phyloP scores from a whole-genome alignment of 495 filamentous ascomycete species.

The Penicillium ucsense region DNA sequence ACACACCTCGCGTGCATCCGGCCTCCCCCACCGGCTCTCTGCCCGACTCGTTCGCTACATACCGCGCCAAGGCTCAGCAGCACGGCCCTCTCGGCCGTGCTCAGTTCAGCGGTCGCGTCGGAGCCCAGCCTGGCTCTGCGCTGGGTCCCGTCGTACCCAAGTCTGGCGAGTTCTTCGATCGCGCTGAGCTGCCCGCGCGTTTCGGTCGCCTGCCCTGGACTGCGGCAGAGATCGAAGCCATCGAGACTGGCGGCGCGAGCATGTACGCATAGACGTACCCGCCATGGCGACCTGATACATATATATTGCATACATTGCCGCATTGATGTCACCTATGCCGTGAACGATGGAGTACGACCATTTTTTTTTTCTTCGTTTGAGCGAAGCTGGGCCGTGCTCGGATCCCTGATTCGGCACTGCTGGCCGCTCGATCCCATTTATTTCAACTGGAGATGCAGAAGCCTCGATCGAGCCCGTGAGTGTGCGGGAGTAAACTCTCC shows the following conservation, averaged over 20 bases:
- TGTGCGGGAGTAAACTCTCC: too few species aligned
- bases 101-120: conserved; percentile 46
- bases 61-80: conserved; percentile 86
- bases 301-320: background rate
- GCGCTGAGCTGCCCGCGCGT: conserved; percentile 71
- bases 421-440: background rate
- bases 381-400: conserved; percentile 10
- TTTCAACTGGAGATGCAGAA: conserved; percentile 1
- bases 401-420: conserved; percentile 3
- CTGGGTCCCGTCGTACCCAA: conserved; percentile 62
- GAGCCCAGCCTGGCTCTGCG: conserved; percentile 51
- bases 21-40: conserved; percentile 52
- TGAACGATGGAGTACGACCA: conserved; percentile 15
- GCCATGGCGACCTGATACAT: background rate
- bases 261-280: conserved; percentile 36
- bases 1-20: conserved; percentile 54
- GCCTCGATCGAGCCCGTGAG: too few species aligned
- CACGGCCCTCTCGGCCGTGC: conserved; percentile 68
- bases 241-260: conserved; percentile 86
- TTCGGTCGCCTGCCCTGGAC: conserved; percentile 67
- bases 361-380: conserved; percentile 5
- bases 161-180: conserved; percentile 76
- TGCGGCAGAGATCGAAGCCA: conserved; percentile 82
- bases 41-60: conserved; percentile 74
- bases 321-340: conserved; percentile 3